Conservation (phyloP, 1,284 basidiomycete species). For the Cutaneotrichosporon mucoides region DNA sequence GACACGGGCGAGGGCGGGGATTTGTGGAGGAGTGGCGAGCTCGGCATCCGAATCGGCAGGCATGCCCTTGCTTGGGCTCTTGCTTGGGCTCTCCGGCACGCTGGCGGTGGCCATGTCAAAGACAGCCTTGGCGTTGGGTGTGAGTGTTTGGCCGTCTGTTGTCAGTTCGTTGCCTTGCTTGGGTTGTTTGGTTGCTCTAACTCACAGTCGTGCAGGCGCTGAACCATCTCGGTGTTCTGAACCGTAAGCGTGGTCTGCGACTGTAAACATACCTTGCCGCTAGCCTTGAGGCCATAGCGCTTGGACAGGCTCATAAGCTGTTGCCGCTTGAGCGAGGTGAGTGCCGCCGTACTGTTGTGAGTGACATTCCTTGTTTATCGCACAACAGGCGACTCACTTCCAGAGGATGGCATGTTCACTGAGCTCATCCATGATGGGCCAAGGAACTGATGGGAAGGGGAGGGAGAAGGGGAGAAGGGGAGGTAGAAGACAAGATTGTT, state of each 20-base stretch:
- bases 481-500: no score
- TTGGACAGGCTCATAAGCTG: constrained; percentile 46
- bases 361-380: neutral
- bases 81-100: neutral
- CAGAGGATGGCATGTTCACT: constrained; percentile 21
- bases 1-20: neutral
- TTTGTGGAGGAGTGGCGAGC: neutral
- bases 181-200: neutral
- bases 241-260: neutral
- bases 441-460: neutral
- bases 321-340: constrained; percentile 43
- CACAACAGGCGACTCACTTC: constrained; percentile 9
- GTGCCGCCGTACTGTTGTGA: constrained; percentile 34
- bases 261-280: constrained; percentile 38
- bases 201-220: constrained; percentile 42
- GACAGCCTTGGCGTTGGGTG: constrained; percentile 14
- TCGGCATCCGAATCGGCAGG: neutral
- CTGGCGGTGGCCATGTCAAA: constrained; percentile 7
- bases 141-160: constrained; percentile 13
- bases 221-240: constrained; percentile 41
- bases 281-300: constrained; percentile 43
- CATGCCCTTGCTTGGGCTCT: neutral
- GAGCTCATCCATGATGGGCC: constrained; percentile 12
- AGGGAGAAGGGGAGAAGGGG: neutral
- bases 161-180: constrained; percentile 2